Percentiles rank a stretch among this genome's conserved stretches.
Conservation (phyloP, 176 grass and related monocot species). For the Triticum dicoccoides region DNA sequence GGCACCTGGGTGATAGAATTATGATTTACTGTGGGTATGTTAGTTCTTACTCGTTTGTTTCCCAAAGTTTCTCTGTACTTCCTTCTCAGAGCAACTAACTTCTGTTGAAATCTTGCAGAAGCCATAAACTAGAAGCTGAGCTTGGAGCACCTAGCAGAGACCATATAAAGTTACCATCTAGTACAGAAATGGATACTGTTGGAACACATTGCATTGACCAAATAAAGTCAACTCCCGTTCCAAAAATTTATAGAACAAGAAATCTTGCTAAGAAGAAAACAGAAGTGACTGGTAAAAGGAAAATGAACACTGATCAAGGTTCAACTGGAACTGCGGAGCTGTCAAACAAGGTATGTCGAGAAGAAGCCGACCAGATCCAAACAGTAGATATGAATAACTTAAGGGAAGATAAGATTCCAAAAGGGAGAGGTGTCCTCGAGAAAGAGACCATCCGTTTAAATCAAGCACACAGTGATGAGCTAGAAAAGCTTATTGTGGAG, state of each 20-base stretch:
- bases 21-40: constrained; percentile 49
- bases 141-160: constrained; percentile 38
- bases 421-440: background rate
- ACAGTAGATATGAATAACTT: background rate
- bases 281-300: background rate
- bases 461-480: background rate
- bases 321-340: background rate
- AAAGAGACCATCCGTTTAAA: background rate
- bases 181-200: constrained; percentile 10
- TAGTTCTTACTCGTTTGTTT: background rate
- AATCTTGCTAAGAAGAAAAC: constrained; percentile 37
- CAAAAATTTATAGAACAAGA: background rate
- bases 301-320: background rate
- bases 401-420: background rate
- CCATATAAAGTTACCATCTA: constrained; percentile 55
- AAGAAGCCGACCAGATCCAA: background rate
- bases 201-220: constrained; percentile 41
- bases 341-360: background rate
- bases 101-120: constrained; percentile 35
- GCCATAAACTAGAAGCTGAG: constrained; percentile 37
- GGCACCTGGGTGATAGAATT: background rate
- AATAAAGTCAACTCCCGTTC: constrained; percentile 46
- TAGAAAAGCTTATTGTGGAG: background rate
- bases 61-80: constrained; percentile 16
- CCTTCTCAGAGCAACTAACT: constrained; percentile 5